Evolutionary conservation across 805 yeast species (phyloP).

Genomic region (Yarrowia sp.): DNA sequence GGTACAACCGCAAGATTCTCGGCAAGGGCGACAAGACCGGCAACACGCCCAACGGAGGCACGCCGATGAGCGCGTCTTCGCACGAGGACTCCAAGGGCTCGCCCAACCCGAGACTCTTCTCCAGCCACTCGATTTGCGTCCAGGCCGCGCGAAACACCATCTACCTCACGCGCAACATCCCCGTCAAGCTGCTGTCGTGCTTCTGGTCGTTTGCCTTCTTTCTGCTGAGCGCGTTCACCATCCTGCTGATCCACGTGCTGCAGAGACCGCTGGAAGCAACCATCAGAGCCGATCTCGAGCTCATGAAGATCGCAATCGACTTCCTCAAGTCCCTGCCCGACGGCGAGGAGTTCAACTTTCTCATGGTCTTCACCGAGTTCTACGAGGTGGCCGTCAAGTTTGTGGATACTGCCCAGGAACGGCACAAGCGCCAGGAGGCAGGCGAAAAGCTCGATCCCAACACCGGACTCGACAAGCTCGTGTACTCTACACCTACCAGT

Average conservation of each 20-base stretch:
- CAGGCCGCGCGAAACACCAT: constrained; percentile 31
- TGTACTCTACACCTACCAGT: not conserved
- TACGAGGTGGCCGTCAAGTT: constrained; percentile 21
- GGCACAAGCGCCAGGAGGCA: not conserved
- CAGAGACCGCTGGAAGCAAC: constrained; percentile 19
- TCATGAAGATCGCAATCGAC: constrained; percentile 22
- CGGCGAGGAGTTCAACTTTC: constrained; percentile 13
- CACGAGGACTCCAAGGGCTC: not conserved
- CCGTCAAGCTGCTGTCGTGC: constrained; percentile 8
- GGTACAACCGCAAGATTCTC: constrained; percentile 29
- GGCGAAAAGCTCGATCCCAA: not conserved
- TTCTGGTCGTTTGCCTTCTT: constrained; percentile 24
- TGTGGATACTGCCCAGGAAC: constrained; percentile 4
- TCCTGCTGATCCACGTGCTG: constrained; percentile 20
- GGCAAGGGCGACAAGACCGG: constrained; percentile 23
- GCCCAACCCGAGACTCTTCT: constrained; percentile 28
- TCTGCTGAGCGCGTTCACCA: constrained; percentile 1
- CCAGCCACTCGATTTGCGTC: constrained; percentile 31
- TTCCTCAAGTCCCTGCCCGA: constrained; percentile 14
- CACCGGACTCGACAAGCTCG: not conserved
- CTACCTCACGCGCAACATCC: constrained; percentile 28
- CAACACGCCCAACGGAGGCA: not conserved
- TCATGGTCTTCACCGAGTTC: constrained; percentile 8
- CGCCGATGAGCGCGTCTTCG: not conserved
- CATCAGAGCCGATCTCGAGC: constrained; percentile 12